Conservation (phyloP, 2,329 filamentous ascomycete species). For the Beauveria sp. region DNA sequence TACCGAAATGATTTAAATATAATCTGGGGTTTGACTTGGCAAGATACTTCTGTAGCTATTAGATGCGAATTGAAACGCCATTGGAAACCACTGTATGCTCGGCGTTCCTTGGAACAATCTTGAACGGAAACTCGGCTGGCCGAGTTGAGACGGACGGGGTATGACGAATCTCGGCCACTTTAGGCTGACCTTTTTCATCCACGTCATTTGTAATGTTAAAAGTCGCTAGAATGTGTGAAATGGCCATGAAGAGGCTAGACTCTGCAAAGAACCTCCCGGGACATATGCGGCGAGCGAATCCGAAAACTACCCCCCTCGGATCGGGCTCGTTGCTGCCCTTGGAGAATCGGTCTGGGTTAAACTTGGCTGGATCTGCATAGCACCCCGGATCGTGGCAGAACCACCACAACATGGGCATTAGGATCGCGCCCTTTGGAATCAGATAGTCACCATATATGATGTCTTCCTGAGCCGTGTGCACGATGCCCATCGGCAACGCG, state of each 20-base stretch:
- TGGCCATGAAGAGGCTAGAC: slow-evolving; percentile 22
- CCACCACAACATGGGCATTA: slow-evolving; percentile 22
- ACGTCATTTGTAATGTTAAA: slow-evolving; percentile 22
- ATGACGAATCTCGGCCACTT: background rate
- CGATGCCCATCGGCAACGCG: slow-evolving; percentile 27
- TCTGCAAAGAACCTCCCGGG: slow-evolving; percentile 26
- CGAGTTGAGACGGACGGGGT: background rate
- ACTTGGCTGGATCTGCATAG: slow-evolving; percentile 39
- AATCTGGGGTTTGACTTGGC: too few species aligned
- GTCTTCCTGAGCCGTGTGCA: slow-evolving; percentile 28
- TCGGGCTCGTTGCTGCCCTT: slow-evolving; percentile 21
- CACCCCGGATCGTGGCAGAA: slow-evolving; percentile 60
- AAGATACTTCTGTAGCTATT: too few species aligned
- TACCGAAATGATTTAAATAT: too few species aligned
- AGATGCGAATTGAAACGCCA: background rate
- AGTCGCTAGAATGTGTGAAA: slow-evolving; percentile 36
- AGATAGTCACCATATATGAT: slow-evolving; percentile 16
- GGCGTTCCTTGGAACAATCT: background rate
- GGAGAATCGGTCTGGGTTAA: slow-evolving; percentile 28
- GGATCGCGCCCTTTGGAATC: slow-evolving; percentile 21
- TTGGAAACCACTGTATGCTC: background rate
- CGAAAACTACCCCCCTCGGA: slow-evolving; percentile 22
- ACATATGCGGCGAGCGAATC: slow-evolving; percentile 29
- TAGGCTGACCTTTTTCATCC: background rate
- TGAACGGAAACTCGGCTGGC: background rate